Conservation (phyloP, 1,284 basidiomycete genomes). For the Mycena citricolor region DNA sequence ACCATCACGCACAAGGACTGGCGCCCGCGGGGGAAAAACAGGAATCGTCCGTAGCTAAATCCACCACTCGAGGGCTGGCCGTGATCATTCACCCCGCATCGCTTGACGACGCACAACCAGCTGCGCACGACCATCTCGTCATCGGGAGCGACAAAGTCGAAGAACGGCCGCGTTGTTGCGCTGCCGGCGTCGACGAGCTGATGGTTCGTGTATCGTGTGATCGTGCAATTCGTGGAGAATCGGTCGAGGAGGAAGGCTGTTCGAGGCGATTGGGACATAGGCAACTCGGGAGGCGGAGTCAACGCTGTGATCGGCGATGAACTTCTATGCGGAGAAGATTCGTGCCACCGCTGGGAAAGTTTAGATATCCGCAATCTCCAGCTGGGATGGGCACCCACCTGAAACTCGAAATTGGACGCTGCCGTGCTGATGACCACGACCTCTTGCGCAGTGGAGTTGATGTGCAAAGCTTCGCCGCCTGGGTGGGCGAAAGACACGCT, state of each 20-base stretch:
- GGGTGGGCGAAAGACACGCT: conserved; percentile 70
- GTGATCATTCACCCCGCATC: conserved; percentile 76
- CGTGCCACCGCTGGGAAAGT: conserved; percentile 18
- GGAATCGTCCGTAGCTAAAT: conserved; percentile 74
- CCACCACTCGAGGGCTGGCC: conserved; percentile 79
- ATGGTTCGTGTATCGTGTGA: conserved; percentile 72
- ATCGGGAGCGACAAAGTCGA: conserved; percentile 62
- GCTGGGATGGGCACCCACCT: conserved; percentile 49
- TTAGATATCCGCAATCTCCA: too few relatives aligned
- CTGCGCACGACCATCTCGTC: conserved; percentile 63
- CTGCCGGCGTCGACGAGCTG: conserved; percentile 54
- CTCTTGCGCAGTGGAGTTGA: conserved; percentile 76
- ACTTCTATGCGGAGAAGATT: conserved; percentile 19
- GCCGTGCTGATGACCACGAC: conserved; percentile 68
- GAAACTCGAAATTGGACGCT: conserved; percentile 65
- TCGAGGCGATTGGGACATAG: conserved; percentile 63
- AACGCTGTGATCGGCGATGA: too few relatives aligned
- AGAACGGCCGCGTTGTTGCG: conserved; percentile 68
- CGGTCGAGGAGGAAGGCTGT: conserved; percentile 75
- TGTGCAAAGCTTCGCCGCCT: conserved; percentile 70
- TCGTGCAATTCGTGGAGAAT: conserved; percentile 60
- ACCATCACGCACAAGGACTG: too few relatives aligned
- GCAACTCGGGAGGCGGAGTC: conserved; percentile 50
- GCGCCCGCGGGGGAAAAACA: too few relatives aligned
- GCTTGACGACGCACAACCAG: conserved; percentile 73